These are phyloP conservation scores for Podaxis sp. DNA, from an alignment of 768 basidiomycete species.

Conservation along the genomic window DNA sequence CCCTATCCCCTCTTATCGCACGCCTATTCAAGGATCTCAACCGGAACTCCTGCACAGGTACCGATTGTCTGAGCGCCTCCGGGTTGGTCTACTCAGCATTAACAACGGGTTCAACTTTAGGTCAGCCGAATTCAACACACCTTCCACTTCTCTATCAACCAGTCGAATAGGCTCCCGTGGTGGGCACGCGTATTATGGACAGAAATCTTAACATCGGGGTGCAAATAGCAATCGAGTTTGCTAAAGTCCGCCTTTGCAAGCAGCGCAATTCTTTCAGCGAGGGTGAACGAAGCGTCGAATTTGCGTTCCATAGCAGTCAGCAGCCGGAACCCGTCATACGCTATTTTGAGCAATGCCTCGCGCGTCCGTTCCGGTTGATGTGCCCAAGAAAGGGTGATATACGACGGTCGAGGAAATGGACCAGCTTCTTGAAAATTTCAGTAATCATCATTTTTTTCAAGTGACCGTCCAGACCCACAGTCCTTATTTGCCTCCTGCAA, in stretches of 20 bases:
- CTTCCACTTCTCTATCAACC: background rate
- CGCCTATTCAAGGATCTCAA: background rate
- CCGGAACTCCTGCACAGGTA: background rate
- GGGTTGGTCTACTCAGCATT: background rate
- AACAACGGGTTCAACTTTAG: background rate
- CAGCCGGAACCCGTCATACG: slow-evolving; percentile 4
- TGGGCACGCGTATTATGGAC: background rate
- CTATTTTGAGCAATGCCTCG: background rate
- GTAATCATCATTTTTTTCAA: background rate
- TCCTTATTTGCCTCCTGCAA: slow-evolving; percentile 5
- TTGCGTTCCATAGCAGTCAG: background rate
- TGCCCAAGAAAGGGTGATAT: slow-evolving; percentile 4
- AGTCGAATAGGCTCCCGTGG: slow-evolving; percentile 3
- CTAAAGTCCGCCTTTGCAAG: slow-evolving; percentile 8
- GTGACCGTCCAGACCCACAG: background rate
- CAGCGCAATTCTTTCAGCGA: background rate
- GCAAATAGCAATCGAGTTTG: slow-evolving; percentile 9
- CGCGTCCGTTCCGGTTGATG: background rate
- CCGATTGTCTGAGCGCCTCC: background rate
- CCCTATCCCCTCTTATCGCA: slow-evolving; percentile 3
- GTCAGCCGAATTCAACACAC: background rate
- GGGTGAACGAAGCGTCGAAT: background rate
- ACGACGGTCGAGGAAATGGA: background rate
- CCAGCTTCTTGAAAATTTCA: background rate
- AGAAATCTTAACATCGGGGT: slow-evolving; percentile 5